Percentiles rank a stretch among this genome's conserved stretches.
Evolutionary conservation across 2,329 filamentous ascomycete species (phyloP).

Genomic region (Chrysoporthe cubensis): DNA sequence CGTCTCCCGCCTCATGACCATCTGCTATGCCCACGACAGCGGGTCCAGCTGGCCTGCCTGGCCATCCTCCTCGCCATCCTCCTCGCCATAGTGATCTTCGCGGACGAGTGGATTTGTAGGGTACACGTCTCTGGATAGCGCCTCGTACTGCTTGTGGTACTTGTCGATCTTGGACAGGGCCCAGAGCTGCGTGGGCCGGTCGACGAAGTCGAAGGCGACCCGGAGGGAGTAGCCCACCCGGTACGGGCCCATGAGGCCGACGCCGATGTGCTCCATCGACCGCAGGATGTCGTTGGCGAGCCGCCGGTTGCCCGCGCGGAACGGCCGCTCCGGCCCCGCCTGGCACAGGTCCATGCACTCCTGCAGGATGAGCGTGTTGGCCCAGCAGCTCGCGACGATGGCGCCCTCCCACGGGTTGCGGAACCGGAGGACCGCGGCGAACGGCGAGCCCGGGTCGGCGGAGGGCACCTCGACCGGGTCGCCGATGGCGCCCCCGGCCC

Average conservation of each 20-base stretch:
- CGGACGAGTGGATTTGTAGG: conserved; percentile 4
- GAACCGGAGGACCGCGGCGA: conserved; percentile 39
- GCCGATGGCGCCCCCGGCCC: conserved; percentile 30
- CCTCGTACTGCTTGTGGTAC: conserved; percentile 21
- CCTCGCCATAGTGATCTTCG: not conserved
- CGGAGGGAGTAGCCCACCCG: conserved; percentile 43
- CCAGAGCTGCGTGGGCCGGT: conserved; percentile 41
- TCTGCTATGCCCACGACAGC: not conserved
- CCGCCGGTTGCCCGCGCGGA: conserved; percentile 34
- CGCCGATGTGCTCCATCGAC: conserved; percentile 43
- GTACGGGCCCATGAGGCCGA: conserved; percentile 44
- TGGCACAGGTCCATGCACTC: conserved; percentile 42
- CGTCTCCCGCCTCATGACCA: not conserved
- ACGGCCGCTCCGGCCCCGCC: conserved; percentile 30
- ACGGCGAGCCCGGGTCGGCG: conserved; percentile 39
- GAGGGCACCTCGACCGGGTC: conserved; percentile 37
- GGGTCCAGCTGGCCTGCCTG: not conserved
- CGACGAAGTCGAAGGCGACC: conserved; percentile 46
- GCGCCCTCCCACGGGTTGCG: conserved; percentile 40
- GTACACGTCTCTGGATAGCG: conserved; percentile 22
- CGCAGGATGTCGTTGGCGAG: conserved; percentile 41
- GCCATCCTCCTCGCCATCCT: not conserved
- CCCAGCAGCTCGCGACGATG: conserved; percentile 44
- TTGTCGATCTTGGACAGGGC: conserved; percentile 31
- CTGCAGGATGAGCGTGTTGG: conserved; percentile 45